These are phyloP conservation scores for Penicillium sp. DNA, from an alignment of 2,329 filamentous ascomycete species.

Conservation along the genomic window DNA sequence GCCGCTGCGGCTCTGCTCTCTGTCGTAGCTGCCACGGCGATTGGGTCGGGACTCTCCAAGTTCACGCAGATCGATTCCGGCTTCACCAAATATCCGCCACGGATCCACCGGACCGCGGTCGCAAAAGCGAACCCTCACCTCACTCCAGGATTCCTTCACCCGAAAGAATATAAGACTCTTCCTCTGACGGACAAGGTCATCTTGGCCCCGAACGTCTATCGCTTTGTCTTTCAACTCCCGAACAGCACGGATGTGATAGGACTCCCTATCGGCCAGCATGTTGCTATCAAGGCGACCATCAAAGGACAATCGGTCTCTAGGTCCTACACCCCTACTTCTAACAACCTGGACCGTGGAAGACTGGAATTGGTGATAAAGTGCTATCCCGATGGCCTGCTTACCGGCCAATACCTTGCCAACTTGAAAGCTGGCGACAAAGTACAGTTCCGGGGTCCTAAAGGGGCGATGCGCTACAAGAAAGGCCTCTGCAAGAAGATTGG, in stretches of 20 bases:
- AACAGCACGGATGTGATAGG: constrained; percentile 49
- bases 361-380: constrained; percentile 40
- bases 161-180: constrained; percentile 51
- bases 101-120: no score
- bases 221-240: constrained; percentile 53
- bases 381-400: constrained; percentile 38
- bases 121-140: constrained; percentile 39
- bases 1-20: no score
- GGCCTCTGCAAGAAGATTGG: constrained; percentile 36
- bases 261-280: constrained; percentile 60
- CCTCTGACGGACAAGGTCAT: constrained; percentile 39
- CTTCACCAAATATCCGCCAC: constrained; percentile 33
- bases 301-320: constrained; percentile 51
- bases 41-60: constrained; percentile 11
- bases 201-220: constrained; percentile 39
- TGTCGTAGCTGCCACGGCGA: no score
- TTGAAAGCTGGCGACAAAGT: constrained; percentile 36
- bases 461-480: constrained; percentile 34
- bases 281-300: constrained; percentile 54
- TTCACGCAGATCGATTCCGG: constrained; percentile 27
- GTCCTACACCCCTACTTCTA: constrained; percentile 55
- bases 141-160: constrained; percentile 53
- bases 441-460: constrained; percentile 40
- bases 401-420: constrained; percentile 34
- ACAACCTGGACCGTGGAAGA: constrained; percentile 34